Evolutionary conservation across 2,329 filamentous ascomycete genomes (phyloP), one percentile per base, ranked within the genome.

Genomic region (Pyricularia sp.): DNA sequence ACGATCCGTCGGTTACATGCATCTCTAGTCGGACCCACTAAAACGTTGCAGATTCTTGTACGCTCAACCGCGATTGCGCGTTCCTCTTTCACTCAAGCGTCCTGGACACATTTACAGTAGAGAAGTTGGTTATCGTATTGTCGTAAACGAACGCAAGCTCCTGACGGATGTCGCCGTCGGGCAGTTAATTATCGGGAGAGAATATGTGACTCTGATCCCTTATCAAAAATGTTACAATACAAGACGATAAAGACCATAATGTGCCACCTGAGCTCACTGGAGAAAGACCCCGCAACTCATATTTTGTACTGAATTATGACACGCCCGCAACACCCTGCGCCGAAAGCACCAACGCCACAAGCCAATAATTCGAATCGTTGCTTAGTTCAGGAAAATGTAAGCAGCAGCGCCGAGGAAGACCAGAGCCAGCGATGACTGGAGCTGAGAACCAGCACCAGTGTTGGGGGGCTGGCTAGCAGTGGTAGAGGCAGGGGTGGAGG

Each of bases 301-400:
- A 5, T 61, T 23, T 61, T 26, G 58, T 61, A 61, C 58, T 61
- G n/a, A 36, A 61, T 61, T 25, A 12, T 26, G 10, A 12, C 58
- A 61, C 9, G 17, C 58, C 58, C 25, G 11, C 23, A 61, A 61
- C 4, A 61, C 58, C 58, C n/a, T 61, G 58, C 58, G 58, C 58
- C 58, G 58, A 61, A 26, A 61, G 58, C 58, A 61, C 7, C 7
- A 12, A 61, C 23, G 58, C 25, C 58, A 61, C n/a, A 26, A 61
- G 58, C 58, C 58, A 26, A 26, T 14, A 26, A 25, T 26, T 23
- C n/a, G 25, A 58, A 26, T 61, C 58, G 3, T 26, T 26, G 25
- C n/a, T 36, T 67, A 68, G 58, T 68, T 68, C 26, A 68, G 58
- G 58, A 68, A 68, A 58, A 36, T 58, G 23, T 63, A 68, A 14